Percentiles rank a stretch among this genome's conserved stretches.
phyloP scores from a whole-genome alignment of 148 eudicot species.

The Vaccinium macrocarpon region DNA sequence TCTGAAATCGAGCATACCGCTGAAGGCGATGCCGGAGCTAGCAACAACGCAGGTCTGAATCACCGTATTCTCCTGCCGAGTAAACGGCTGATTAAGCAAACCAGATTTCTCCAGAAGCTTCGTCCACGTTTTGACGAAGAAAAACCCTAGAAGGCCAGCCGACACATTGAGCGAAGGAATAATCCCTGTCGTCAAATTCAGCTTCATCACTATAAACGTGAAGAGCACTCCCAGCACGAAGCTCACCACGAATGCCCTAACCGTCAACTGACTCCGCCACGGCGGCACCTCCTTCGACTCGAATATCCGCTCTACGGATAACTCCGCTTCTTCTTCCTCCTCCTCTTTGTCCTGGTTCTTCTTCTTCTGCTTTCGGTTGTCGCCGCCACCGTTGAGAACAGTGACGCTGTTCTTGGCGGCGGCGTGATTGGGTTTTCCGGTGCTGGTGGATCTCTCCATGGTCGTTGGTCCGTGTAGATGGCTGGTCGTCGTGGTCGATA shows the following conservation, averaged over 20 bases:
- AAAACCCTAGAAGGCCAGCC: slow-evolving; percentile 60
- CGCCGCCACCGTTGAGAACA: neutral
- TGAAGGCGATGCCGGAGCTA: slow-evolving; percentile 65
- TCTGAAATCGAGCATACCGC: slow-evolving; percentile 32
- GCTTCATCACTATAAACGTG: slow-evolving; percentile 62
- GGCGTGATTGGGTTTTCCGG: too few relatives aligned
- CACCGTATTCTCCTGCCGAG: slow-evolving; percentile 71
- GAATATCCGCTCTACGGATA: slow-evolving; percentile 42
- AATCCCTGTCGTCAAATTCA: slow-evolving; percentile 61
- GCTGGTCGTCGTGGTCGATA: neutral
- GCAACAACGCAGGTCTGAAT: slow-evolving; percentile 79
- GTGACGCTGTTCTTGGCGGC: too few relatives aligned
- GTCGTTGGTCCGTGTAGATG: neutral
- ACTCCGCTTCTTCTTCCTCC: neutral
- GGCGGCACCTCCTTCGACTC: slow-evolving; percentile 47
- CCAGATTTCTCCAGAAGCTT: slow-evolving; percentile 37
- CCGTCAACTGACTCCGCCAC: slow-evolving; percentile 54
- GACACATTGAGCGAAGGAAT: slow-evolving; percentile 67
- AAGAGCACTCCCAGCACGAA: slow-evolving; percentile 39
- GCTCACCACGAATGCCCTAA: slow-evolving; percentile 49
- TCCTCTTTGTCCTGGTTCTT: neutral
- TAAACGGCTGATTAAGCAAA: slow-evolving; percentile 46
- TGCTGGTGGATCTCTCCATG: neutral
- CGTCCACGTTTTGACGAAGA: slow-evolving; percentile 65
- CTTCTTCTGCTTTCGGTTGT: neutral